Conservation (phyloP, 2,329 filamentous ascomycete species). For the Microthyrium microscopicum region DNA sequence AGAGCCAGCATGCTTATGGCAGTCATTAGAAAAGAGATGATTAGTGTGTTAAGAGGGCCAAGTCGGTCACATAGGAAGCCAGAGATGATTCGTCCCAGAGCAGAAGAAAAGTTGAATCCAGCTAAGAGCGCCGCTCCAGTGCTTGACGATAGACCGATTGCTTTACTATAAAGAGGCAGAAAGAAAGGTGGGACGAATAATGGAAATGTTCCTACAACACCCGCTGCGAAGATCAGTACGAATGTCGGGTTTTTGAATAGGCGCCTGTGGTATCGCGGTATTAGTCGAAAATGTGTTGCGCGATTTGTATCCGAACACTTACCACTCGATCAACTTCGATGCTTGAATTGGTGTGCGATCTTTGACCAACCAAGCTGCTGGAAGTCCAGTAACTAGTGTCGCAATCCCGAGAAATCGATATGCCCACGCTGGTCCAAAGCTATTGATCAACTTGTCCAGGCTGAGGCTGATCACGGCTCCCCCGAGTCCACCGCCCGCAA, state of each 20-base stretch:
- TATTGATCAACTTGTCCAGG: conserved; percentile 30
- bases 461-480: conserved; percentile 36
- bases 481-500: conserved; percentile 38
- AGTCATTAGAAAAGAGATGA: conserved; percentile 33
- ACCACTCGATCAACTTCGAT: conserved; percentile 33
- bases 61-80: conserved; percentile 38
- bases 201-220: conserved; percentile 41
- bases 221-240: conserved; percentile 34
- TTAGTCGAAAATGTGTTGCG: conserved; percentile 4
- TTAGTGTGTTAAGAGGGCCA: conserved; percentile 39
- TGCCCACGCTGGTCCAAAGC: conserved; percentile 32
- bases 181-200: conserved; percentile 47
- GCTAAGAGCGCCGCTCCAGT: conserved; percentile 42
- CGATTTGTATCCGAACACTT: too few species aligned
- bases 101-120: conserved; percentile 44
- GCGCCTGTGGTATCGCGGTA: too few species aligned
- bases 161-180: conserved; percentile 37
- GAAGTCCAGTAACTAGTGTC: conserved; percentile 36
- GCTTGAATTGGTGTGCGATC: conserved; percentile 27
- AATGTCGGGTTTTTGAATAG: conserved; percentile 38
- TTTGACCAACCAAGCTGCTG: conserved; percentile 37
- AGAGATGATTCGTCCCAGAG: conserved; percentile 37
- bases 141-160: conserved; percentile 36
- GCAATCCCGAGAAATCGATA: conserved; percentile 37
- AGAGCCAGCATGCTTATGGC: conserved; percentile 42